A percentile compares a stretch with the other conserved stretches of the same genome.
phyloP scores from a whole-genome alignment of 202 grass and related monocot genomes.

The Hordeum pubiflorum region DNA sequence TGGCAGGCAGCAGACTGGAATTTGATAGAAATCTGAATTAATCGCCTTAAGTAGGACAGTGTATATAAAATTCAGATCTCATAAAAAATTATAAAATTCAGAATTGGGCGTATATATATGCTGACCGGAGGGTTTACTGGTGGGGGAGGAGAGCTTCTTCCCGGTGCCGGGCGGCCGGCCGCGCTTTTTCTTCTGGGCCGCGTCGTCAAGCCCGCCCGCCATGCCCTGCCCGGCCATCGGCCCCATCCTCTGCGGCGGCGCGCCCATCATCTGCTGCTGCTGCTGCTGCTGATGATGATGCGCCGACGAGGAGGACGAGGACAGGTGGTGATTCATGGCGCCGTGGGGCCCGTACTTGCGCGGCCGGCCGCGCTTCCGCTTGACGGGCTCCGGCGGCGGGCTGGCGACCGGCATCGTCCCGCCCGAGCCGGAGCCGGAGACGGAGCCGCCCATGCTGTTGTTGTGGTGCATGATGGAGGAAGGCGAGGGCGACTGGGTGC shows the following conservation, averaged over 20 bases:
- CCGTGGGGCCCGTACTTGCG: constrained; percentile 75
- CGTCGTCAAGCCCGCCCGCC: constrained; percentile 20
- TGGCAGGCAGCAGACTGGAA: background rate
- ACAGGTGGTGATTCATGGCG: constrained; percentile 32
- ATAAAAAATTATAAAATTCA: background rate
- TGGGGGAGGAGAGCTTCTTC: constrained; percentile 48
- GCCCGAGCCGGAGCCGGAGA: background rate
- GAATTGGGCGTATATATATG: background rate
- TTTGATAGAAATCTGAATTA: too few species aligned
- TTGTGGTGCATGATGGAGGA: constrained; percentile 28
- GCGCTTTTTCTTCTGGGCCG: constrained; percentile 51
- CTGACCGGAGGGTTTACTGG: constrained; percentile 32
- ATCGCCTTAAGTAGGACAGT: background rate
- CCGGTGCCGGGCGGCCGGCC: constrained; percentile 69
- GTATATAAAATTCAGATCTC: background rate
- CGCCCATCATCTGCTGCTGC: constrained; percentile 26
- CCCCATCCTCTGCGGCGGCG: constrained; percentile 21
- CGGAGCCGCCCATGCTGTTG: background rate
- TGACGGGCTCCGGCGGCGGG: constrained; percentile 21
- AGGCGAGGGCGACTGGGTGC: background rate
- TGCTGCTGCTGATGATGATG: background rate
- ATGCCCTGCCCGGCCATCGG: constrained; percentile 18
- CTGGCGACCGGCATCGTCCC: background rate
- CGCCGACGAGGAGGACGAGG: background rate
- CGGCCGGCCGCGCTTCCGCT: constrained; percentile 61